phyloP scores from a whole-genome alignment of 1,139 yeast genomes.

The Blastobotrys buckinghamii region DNA sequence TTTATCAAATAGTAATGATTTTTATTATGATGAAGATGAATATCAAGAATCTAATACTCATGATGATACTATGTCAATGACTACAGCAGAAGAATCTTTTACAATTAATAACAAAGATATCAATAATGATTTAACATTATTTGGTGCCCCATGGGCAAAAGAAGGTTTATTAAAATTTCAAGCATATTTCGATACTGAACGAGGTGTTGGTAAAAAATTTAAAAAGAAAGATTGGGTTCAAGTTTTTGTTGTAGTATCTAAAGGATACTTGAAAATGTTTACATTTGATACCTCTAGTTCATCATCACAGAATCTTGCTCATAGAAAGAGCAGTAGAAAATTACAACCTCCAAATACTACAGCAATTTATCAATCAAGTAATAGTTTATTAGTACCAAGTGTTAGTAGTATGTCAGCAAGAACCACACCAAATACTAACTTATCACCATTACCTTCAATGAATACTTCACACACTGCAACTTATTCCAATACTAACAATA shows the following conservation, averaged over 20 bases:
- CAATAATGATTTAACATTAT: constrained; percentile 42
- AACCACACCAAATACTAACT: not conserved
- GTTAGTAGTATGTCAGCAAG: not conserved
- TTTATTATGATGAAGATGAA: not conserved
- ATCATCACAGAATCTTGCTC: constrained; percentile 54
- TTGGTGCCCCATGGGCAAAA: constrained; percentile 74
- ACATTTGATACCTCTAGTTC: constrained; percentile 27
- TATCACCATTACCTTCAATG: constrained; percentile 1
- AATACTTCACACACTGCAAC: not conserved
- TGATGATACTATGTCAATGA: constrained; percentile 4
- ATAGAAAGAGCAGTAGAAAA: constrained; percentile 45
- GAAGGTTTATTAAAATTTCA: constrained; percentile 63
- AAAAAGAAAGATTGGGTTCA: constrained; percentile 27
- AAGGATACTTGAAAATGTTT: constrained; percentile 32
- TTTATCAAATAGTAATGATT: constrained; percentile 1
- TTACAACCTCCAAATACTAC: constrained; percentile 37
- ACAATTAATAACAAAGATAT: too few relatives aligned
- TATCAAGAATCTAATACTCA: not conserved
- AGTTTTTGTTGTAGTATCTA: constrained; percentile 31
- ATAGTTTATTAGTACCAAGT: not conserved
- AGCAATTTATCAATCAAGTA: not conserved
- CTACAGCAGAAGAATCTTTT: constrained; percentile 6
- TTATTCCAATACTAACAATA: not conserved
- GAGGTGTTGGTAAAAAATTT: constrained; percentile 14
- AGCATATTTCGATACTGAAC: constrained; percentile 31